Evolutionary conservation across 805 yeast species (phyloP), one percentile per base, ranked within the genome.

Genomic region (Gaillardinia entomophila): DNA sequence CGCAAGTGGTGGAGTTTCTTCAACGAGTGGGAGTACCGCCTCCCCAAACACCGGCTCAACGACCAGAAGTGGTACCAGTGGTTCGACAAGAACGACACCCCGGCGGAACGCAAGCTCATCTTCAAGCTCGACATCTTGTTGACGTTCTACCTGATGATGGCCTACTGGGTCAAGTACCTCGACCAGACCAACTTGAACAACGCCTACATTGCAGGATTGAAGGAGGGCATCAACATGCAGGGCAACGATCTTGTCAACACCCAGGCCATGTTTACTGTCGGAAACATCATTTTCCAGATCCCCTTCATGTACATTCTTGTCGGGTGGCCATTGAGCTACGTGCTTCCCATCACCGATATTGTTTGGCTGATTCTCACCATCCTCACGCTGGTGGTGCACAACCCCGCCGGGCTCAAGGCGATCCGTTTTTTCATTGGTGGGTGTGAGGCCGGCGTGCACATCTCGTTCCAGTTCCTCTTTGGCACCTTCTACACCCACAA

Each of bases 1-100:
- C 47, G 65, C 24, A 49, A 46, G 24, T 57, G 61, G 57, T 58
- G 53, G 53, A 55, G 51, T n/a, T 59, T 56, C 34, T 60, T 60
- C 56, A 20, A 42, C 27, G 44, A 42, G 40, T 42, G 40, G 29
- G 46, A 42, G 30, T 40, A 42, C 34, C 33, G 46, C 12, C 28
- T 32, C 30, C 40, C 40, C 28, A 42, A 42, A 28, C 25, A 24
- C 12, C 26, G 35, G 17, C 33, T 44, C 2, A 31, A 33, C 18
- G 27, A 20, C 28, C 56, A 41, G 28, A 47, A 42, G 34, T 52
- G 55, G 57, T 52, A 51, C 46, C 45, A 47, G 27, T 53, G 58
- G 58, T 53, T 52, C 27, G 51, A 53, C 16, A 46, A 42, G 16
- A 43, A 43, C 18, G 55, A 52, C 38, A 43, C 55, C 17, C 48